Percentiles rank a stretch among this genome's conserved stretches.
These are phyloP conservation scores for Podila verticillata DNA, from an alignment of 192 early-diverging fungal species.

Conservation along the genomic window DNA sequence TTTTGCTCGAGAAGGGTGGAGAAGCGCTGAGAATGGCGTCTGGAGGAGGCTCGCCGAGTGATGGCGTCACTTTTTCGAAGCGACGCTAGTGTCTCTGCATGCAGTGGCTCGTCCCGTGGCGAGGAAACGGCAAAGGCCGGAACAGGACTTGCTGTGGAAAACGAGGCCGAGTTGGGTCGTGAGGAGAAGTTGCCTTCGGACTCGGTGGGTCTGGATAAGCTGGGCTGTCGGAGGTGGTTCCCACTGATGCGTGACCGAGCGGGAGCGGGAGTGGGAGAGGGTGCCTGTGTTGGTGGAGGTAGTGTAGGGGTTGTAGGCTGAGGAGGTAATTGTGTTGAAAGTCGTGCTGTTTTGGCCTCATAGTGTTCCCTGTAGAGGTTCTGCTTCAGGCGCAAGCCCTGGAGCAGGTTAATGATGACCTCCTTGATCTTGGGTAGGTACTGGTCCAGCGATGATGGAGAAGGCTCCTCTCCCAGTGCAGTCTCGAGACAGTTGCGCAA, in stretches of 20 bases:
- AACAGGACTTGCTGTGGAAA: not conserved
- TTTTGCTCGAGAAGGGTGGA: constrained; percentile 48
- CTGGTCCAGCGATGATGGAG: constrained; percentile 53
- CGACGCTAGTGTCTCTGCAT: constrained; percentile 43
- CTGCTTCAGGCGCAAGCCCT: constrained; percentile 64
- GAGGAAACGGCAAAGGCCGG: constrained; percentile 20
- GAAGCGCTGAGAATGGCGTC: constrained; percentile 45
- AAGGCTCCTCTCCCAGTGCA: constrained; percentile 55
- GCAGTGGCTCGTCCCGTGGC: constrained; percentile 25
- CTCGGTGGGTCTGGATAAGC: not conserved
- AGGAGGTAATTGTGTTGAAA: not conserved
- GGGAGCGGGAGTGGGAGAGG: constrained; percentile 3
- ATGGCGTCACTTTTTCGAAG: constrained; percentile 48
- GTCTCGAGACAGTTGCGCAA: constrained; percentile 55
- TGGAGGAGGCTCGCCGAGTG: constrained; percentile 39
- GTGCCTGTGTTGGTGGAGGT: not conserved
- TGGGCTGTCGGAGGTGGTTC: not conserved
- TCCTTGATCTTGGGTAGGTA: constrained; percentile 63
- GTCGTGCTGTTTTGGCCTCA: constrained; percentile 18
- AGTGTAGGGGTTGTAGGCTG: not conserved
- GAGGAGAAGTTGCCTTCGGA: not conserved
- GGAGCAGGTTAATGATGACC: constrained; percentile 59
- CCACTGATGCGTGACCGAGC: not conserved
- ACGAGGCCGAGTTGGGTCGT: not conserved
- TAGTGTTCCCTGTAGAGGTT: constrained; percentile 51